Percentiles rank a stretch among this genome's conserved stretches.
Conservation (phyloP, 257 asterid species). For the Primulina eburnea region DNA sequence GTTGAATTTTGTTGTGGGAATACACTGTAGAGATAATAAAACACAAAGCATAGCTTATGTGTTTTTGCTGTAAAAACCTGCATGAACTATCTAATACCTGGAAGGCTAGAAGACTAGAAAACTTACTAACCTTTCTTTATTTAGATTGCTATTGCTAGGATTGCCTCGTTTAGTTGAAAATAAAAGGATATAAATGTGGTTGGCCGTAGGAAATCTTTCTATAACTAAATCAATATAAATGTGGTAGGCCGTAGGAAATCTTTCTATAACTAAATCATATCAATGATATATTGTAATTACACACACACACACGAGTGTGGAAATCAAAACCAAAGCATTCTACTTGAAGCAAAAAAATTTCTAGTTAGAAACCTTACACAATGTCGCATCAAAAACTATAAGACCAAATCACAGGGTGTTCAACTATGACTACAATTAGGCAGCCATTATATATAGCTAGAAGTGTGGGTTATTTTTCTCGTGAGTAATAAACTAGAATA, state of each 20-base stretch:
- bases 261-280: neutral
- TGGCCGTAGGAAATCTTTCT: neutral
- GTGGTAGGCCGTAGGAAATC: neutral
- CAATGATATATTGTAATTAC: too few relatives aligned
- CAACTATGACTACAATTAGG: too few relatives aligned
- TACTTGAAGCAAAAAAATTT: too few relatives aligned
- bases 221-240: neutral
- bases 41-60: neutral
- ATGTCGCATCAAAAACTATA: too few relatives aligned
- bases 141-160: neutral
- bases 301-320: too few relatives aligned
- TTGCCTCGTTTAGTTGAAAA: neutral
- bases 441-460: too few relatives aligned
- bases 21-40: neutral
- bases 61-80: neutral
- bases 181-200: neutral
- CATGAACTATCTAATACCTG: neutral
- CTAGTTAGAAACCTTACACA: too few relatives aligned
- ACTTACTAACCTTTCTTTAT: neutral
- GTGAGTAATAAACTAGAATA: too few relatives aligned
- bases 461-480: too few relatives aligned
- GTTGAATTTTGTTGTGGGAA: neutral
- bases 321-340: too few relatives aligned
- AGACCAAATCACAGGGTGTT: too few relatives aligned
- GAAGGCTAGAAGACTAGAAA: neutral